phyloP scores from a whole-genome alignment of 228 moss, liverwort and hornwort species.

The Sphagnum fallax region DNA sequence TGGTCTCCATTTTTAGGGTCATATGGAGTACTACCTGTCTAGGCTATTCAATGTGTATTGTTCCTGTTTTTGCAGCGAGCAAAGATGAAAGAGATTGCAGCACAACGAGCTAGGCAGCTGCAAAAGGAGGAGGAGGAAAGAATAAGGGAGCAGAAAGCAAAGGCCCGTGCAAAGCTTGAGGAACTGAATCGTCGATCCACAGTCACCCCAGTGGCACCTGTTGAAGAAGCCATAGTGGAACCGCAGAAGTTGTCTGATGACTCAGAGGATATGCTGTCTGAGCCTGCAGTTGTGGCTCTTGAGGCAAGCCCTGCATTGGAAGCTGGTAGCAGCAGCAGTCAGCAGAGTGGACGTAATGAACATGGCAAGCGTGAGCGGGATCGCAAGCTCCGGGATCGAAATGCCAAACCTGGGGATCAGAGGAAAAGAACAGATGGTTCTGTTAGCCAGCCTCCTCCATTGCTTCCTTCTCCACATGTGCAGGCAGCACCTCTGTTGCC shows the following conservation, averaged over 20 bases:
- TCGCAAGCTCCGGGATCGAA: slow-evolving; percentile 54
- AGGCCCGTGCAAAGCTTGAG: slow-evolving; percentile 91
- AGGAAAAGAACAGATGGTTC: slow-evolving; percentile 31
- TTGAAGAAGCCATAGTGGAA: slow-evolving; percentile 22
- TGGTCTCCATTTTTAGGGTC: no score
- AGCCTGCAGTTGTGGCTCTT: slow-evolving; percentile 16
- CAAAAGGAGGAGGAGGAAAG: slow-evolving; percentile 95
- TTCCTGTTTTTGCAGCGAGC: slow-evolving; percentile 49
- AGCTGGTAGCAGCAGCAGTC: slow-evolving; percentile 22
- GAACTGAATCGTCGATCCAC: slow-evolving; percentile 82
- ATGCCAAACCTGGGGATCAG: slow-evolving; percentile 36
- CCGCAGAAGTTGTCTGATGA: slow-evolving; percentile 15
- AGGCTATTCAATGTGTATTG: no score
- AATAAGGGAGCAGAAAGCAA: slow-evolving; percentile 89
- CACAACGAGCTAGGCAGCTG: slow-evolving; percentile 76
- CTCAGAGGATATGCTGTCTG: slow-evolving; percentile 17
- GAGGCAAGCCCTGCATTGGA: slow-evolving; percentile 28
- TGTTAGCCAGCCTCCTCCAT: slow-evolving; percentile 20
- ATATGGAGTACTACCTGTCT: no score
- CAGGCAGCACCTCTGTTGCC: slow-evolving; percentile 19
- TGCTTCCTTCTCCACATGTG: slow-evolving; percentile 23
- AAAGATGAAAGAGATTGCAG: slow-evolving; percentile 88
- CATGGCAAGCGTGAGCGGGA: slow-evolving; percentile 79
- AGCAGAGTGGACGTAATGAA: slow-evolving; percentile 66
- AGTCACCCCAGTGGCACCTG: slow-evolving; percentile 11